These are phyloP conservation scores for Fusarium veterinarium DNA, from an alignment of 2,329 filamentous ascomycete species.

Conservation along the genomic window DNA sequence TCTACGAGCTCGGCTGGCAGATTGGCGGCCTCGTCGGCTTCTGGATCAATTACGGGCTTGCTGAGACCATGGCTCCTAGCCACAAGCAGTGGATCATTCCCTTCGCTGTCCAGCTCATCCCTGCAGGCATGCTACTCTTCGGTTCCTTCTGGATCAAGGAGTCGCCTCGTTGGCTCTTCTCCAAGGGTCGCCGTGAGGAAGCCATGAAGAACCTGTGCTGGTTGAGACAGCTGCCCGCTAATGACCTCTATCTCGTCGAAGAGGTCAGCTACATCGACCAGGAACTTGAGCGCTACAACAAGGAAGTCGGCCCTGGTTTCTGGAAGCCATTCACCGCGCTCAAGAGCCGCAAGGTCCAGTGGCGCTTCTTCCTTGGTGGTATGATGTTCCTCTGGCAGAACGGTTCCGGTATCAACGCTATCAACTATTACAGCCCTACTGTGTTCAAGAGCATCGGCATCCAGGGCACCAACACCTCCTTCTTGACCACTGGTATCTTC, in stretches of 20 bases:
- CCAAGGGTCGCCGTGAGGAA: slow-evolving; percentile 68
- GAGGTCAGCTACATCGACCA: slow-evolving; percentile 78
- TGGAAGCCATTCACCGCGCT: slow-evolving; percentile 76
- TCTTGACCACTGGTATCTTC: slow-evolving; percentile 77
- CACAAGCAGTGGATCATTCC: slow-evolving; percentile 67
- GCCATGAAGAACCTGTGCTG: slow-evolving; percentile 70
- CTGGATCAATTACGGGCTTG: slow-evolving; percentile 74
- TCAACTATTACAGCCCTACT: slow-evolving; percentile 75
- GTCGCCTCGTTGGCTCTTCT: slow-evolving; percentile 77
- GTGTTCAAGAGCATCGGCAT: slow-evolving; percentile 60
- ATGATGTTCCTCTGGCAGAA: slow-evolving; percentile 86
- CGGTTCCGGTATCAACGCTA: slow-evolving; percentile 78
- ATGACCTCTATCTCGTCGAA: slow-evolving; percentile 76
- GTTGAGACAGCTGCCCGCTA: slow-evolving; percentile 68
- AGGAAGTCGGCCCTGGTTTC: slow-evolving; percentile 77
- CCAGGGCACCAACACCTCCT: slow-evolving; percentile 56
- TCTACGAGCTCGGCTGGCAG: slow-evolving; percentile 75
- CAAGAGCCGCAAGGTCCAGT: slow-evolving; percentile 68
- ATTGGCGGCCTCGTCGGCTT: slow-evolving; percentile 72
- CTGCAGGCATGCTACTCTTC: slow-evolving; percentile 69
- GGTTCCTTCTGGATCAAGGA: slow-evolving; percentile 70
- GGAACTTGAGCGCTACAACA: slow-evolving; percentile 72
- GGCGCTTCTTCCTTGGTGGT: slow-evolving; percentile 79
- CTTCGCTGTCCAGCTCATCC: slow-evolving; percentile 74
- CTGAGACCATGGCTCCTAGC: slow-evolving; percentile 58